phyloP scores from a whole-genome alignment of 2,329 filamentous ascomycete genomes.

The Aspergillus sp. region DNA sequence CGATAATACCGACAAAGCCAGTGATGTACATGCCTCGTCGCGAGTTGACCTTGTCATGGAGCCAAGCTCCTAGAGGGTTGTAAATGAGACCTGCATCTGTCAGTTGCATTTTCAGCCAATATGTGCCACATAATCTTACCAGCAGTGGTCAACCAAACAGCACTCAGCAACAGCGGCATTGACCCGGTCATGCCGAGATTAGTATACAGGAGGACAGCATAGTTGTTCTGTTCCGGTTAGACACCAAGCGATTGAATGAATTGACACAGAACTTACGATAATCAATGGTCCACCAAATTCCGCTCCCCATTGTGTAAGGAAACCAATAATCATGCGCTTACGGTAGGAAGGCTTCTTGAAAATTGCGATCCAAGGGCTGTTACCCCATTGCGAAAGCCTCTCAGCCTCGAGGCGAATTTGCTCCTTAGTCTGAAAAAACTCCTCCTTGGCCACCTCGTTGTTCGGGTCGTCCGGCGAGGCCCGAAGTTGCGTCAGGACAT shows the following conservation, averaged over 20 bases:
- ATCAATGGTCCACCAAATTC: constrained; percentile 49
- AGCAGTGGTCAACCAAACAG: constrained; percentile 42
- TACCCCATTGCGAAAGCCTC: constrained; percentile 36
- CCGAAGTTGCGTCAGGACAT: constrained; percentile 37
- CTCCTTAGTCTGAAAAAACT: constrained; percentile 43
- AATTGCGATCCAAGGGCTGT: constrained; percentile 41
- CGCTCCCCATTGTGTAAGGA: constrained; percentile 48
- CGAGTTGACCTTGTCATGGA: constrained; percentile 31
- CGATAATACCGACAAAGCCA: constrained; percentile 36
- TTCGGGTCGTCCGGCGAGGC: constrained; percentile 32
- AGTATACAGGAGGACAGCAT: constrained; percentile 40
- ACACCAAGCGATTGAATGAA: not conserved
- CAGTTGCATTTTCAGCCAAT: constrained; percentile 1
- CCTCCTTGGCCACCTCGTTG: constrained; percentile 40
- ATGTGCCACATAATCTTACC: constrained; percentile 18
- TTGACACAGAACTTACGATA: constrained; percentile 34
- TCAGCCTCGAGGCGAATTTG: constrained; percentile 40
- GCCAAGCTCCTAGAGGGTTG: constrained; percentile 31
- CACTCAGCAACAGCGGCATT: constrained; percentile 40
- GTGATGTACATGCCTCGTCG: constrained; percentile 38
- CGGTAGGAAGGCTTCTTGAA: constrained; percentile 44
- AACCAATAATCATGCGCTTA: constrained; percentile 47
- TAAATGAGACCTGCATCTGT: constrained; percentile 33
- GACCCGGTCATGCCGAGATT: constrained; percentile 37
- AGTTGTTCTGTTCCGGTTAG: constrained; percentile 36